phyloP scores from a whole-genome alignment of 305 asterid genomes.

The Fraxinus albicans region DNA sequence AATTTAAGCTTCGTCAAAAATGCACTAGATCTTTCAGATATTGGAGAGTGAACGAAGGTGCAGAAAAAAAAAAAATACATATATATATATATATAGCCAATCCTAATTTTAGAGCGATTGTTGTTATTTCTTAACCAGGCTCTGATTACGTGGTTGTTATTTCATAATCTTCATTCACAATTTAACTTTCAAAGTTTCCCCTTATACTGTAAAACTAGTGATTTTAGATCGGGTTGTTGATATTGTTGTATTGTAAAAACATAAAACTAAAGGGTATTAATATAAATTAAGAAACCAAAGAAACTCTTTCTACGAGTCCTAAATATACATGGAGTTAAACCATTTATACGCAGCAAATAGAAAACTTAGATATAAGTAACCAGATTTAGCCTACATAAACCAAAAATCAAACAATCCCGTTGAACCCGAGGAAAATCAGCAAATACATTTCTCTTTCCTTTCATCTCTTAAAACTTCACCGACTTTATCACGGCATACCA shows the following conservation, averaged over 20 bases:
- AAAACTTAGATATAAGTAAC: background rate
- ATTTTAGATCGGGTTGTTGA: background rate
- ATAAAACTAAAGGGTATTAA: background rate
- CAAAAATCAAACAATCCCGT: background rate
- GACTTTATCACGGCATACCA: background rate
- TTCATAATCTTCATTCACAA: background rate
- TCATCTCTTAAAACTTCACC: background rate
- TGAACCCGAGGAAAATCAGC: background rate
- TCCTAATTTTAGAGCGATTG: background rate
- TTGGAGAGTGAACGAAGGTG: background rate
- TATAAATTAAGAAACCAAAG: background rate
- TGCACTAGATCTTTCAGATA: background rate
- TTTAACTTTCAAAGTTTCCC: background rate
- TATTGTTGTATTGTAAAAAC: background rate
- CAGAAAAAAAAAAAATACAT: too few species aligned
- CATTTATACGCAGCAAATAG: background rate
- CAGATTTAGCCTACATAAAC: background rate
- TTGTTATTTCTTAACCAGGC: background rate
- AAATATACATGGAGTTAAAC: background rate
- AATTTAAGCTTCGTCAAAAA: background rate
- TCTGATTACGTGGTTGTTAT: background rate
- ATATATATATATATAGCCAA: background rate
- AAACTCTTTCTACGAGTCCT: background rate
- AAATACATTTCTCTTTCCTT: background rate
- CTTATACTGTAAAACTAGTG: background rate